phyloP scores from a whole-genome alignment of 2,329 filamentous ascomycete genomes.

The Phialophora expanda region DNA sequence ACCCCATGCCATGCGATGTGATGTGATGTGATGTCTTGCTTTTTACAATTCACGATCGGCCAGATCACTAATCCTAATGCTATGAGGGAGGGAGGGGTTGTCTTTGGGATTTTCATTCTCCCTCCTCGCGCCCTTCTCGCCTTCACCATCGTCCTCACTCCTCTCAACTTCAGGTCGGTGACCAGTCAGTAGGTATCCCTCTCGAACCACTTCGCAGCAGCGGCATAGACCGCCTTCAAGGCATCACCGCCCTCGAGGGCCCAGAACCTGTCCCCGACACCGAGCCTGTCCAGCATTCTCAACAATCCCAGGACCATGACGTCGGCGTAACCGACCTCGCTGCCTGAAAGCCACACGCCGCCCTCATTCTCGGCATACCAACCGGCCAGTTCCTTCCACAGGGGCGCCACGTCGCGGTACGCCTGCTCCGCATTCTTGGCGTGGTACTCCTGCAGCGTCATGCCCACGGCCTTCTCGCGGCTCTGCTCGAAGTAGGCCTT shows the following conservation, averaged over 20 bases:
- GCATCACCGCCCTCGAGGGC: slow-evolving; percentile 24
- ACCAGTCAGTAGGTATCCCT: slow-evolving; percentile 31
- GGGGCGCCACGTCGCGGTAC: slow-evolving; percentile 50
- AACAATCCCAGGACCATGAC: slow-evolving; percentile 61
- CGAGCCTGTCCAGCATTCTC: slow-evolving; percentile 48
- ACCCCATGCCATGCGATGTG: neutral
- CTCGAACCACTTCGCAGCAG: slow-evolving; percentile 32
- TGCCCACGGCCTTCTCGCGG: slow-evolving; percentile 57
- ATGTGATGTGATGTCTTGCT: neutral
- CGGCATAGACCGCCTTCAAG: slow-evolving; percentile 30
- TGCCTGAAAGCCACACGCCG: slow-evolving; percentile 67
- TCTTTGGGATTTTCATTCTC: neutral
- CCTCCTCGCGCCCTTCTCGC: neutral
- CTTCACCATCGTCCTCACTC: neutral
- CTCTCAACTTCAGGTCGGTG: neutral
- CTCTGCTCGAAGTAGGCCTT: slow-evolving; percentile 62
- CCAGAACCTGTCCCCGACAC: slow-evolving; percentile 17
- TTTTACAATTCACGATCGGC: neutral
- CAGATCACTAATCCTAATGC: neutral
- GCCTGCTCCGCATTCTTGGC: slow-evolving; percentile 50
- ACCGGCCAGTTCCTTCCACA: slow-evolving; percentile 46
- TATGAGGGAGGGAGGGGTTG: neutral
- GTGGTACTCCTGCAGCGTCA: slow-evolving; percentile 57
- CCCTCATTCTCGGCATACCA: slow-evolving; percentile 61
- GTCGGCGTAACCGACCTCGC: slow-evolving; percentile 61